A percentile compares a stretch with the other conserved stretches of the same genome.
Evolutionary conservation across 257 asterid species (phyloP).

Genomic region (Coffea eugenioides): DNA sequence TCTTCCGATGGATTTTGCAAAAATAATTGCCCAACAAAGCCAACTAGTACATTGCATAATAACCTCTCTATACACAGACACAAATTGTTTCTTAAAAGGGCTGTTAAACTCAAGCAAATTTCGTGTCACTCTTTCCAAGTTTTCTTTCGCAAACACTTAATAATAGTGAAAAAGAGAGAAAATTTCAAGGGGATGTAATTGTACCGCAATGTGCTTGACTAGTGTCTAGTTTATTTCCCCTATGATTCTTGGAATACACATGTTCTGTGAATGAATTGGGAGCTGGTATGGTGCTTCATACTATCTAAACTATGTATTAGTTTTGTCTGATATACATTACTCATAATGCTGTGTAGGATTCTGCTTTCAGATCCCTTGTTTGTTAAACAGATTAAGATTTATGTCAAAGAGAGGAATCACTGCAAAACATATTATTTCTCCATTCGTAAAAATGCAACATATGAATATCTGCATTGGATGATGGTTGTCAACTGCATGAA

Average conservation of each 20-base stretch:
- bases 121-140: not conserved
- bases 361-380: not conserved
- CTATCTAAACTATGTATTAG: not conserved
- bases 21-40: too few species aligned
- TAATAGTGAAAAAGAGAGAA: not conserved
- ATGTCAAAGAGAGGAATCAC: not conserved
- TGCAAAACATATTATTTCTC: not conserved
- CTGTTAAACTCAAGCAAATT: not conserved
- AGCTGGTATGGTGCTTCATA: not conserved
- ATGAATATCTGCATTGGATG: not conserved
- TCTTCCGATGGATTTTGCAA: not conserved
- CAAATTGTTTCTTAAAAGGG: not conserved
- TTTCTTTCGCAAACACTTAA: not conserved
- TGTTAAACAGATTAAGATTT: not conserved
- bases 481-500: not conserved
- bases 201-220: not conserved
- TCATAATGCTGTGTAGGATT: not conserved
- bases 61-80: too few species aligned
- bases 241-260: not conserved
- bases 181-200: not conserved
- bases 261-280: not conserved
- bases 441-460: not conserved
- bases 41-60: too few species aligned
- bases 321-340: not conserved
- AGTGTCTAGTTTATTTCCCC: not conserved